These are phyloP conservation scores for Albophoma yamanashiensis DNA, from an alignment of 2,329 filamentous ascomycete genomes.

Conservation along the genomic window DNA sequence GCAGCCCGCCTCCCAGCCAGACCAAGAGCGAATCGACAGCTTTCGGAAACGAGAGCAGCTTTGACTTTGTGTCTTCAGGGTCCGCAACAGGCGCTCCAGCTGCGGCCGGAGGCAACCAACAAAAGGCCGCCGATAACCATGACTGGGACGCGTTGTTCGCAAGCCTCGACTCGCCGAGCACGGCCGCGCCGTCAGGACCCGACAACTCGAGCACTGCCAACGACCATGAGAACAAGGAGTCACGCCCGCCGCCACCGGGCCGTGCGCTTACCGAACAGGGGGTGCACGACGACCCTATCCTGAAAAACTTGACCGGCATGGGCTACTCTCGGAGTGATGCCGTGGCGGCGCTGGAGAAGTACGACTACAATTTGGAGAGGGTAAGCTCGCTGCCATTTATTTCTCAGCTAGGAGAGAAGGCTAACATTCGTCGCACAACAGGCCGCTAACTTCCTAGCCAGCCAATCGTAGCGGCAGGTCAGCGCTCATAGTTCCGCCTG, in stretches of 20 bases:
- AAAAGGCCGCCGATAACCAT: slow-evolving; percentile 41
- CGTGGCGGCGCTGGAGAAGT: slow-evolving; percentile 77
- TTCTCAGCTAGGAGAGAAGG: neutral
- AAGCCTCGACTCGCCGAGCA: slow-evolving; percentile 51
- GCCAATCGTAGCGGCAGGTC: slow-evolving; percentile 30
- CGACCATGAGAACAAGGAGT: slow-evolving; percentile 8
- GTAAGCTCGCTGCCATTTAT: slow-evolving; percentile 39
- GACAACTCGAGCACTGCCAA: slow-evolving; percentile 1
- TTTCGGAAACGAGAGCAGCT: slow-evolving; percentile 45
- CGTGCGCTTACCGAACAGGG: slow-evolving; percentile 63
- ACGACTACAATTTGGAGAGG: slow-evolving; percentile 92
- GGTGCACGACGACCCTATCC: slow-evolving; percentile 80
- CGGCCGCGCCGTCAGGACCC: slow-evolving; percentile 13
- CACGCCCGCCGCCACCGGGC: slow-evolving; percentile 29
- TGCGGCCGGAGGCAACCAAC: slow-evolving; percentile 26
- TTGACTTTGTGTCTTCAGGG: slow-evolving; percentile 42
- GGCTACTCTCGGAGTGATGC: slow-evolving; percentile 69
- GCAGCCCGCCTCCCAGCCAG: slow-evolving; percentile 45
- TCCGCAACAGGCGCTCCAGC: slow-evolving; percentile 20
- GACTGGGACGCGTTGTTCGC: slow-evolving; percentile 97
- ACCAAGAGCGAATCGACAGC: slow-evolving; percentile 41
- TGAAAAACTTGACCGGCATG: slow-evolving; percentile 85
- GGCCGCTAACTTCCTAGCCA: slow-evolving; percentile 47
- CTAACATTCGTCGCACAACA: slow-evolving; percentile 10
- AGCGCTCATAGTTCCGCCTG: neutral